Conservation (phyloP, 176 grass and related monocot genomes). For the Melocanna baccifera region DNA sequence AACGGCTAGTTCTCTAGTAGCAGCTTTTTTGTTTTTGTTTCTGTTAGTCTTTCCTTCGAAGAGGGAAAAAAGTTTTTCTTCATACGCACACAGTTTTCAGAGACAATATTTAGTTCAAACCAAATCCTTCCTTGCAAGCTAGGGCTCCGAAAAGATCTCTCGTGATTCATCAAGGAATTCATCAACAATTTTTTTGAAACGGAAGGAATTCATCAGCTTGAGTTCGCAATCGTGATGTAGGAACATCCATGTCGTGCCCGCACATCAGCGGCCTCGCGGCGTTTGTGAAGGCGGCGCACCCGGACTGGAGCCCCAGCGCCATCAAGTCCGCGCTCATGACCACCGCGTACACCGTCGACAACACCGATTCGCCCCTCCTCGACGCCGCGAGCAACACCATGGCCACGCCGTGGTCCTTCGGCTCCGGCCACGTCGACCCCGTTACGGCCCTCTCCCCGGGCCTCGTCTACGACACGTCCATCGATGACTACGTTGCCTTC, state of each 20-base stretch:
- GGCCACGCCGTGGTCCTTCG: conserved; percentile 72
- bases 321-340: conserved; percentile 94
- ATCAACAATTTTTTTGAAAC: neutral
- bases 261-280: conserved; percentile 81
- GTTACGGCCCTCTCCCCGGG: conserved; percentile 72
- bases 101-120: neutral
- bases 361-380: conserved; percentile 44
- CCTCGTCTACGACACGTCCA: conserved; percentile 69
- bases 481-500: conserved; percentile 76
- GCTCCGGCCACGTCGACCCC: conserved; percentile 77
- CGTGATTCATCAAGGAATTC: neutral
- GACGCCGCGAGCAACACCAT: conserved; percentile 57
- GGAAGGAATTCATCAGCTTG: neutral
- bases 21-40: neutral
- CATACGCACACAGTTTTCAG: neutral
- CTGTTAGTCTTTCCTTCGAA: neutral
- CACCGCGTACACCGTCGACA: conserved; percentile 78
- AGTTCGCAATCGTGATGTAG: conserved; percentile 29
- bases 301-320: conserved; percentile 89
- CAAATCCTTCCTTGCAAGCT: neutral
- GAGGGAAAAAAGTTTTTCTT: neutral
- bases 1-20: neutral
- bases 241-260: conserved; percentile 95
- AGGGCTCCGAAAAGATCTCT: neutral
- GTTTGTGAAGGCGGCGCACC: conserved; percentile 75